Percentiles rank a stretch among this genome's conserved stretches.
Conservation (phyloP, 2,329 filamentous ascomycete species). For the Falciphora oryzae region DNA sequence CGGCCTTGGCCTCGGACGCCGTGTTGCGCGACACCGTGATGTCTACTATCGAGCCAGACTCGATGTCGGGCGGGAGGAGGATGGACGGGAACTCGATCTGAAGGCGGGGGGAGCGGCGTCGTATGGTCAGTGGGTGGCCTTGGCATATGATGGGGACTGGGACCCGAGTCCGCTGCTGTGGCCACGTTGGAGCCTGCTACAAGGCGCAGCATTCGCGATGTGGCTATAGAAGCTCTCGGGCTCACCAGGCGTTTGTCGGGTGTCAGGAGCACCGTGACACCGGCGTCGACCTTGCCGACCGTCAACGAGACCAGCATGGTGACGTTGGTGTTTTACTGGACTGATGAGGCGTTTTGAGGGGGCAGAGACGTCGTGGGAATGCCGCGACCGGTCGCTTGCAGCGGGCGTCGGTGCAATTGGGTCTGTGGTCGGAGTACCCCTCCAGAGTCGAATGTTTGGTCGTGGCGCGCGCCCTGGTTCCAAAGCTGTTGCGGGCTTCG, state of each 20-base stretch:
- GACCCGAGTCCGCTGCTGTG: not conserved
- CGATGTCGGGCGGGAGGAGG: constrained; percentile 89
- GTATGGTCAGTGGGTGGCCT: not conserved
- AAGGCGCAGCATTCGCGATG: constrained; percentile 3
- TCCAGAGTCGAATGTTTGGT: not conserved
- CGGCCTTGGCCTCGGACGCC: constrained; percentile 67
- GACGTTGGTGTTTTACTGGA: constrained; percentile 7
- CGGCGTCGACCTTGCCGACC: constrained; percentile 98
- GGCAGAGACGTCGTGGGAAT: not conserved
- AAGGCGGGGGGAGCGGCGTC: constrained; percentile 6
- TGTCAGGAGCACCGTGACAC: constrained; percentile 92
- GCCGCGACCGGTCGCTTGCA: not conserved
- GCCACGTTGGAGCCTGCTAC: too few relatives aligned
- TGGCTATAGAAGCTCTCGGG: constrained; percentile 13
- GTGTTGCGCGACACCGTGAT: constrained; percentile 90
- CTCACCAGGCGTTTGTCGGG: constrained; percentile 93
- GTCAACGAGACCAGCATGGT: constrained; percentile 94
- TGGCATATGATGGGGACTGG: not conserved
- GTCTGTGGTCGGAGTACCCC: not conserved
- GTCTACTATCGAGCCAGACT: constrained; percentile 94
- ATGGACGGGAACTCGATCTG: constrained; percentile 99
- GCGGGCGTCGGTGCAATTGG: not conserved
- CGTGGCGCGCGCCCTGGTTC: not conserved
- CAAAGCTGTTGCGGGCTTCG: not conserved
- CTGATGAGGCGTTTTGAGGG: not conserved